These are phyloP conservation scores for Cladosporium sp. DNA, from an alignment of 2,329 filamentous ascomycete species.

Conservation along the genomic window DNA sequence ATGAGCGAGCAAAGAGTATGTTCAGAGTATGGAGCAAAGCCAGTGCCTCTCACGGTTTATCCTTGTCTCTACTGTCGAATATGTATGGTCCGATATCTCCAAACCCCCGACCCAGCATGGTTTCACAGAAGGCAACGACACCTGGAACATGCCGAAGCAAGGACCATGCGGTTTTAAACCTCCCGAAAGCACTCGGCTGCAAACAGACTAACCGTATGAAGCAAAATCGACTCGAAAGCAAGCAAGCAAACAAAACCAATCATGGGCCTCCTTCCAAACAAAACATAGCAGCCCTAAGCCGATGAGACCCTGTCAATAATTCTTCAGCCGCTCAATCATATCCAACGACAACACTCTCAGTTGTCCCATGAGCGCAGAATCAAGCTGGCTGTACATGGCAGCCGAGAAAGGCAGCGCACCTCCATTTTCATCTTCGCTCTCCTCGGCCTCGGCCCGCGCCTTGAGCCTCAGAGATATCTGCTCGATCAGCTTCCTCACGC, in stretches of 20 bases:
- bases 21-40: no score
- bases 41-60: no score
- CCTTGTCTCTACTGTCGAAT: no score
- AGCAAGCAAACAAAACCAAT: neutral
- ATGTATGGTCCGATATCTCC: no score
- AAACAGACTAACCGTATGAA: neutral
- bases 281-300: no score
- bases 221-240: neutral
- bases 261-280: no score
- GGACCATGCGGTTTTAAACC: neutral
- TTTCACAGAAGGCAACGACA: no score
- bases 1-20: no score
- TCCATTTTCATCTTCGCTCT: neutral
- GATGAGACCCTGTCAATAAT: neutral
- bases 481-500: constrained; percentile 31
- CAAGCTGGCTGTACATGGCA: neutral
- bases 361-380: neutral
- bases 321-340: constrained; percentile 6
- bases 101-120: no score
- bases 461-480: constrained; percentile 8
- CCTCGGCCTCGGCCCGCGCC: neutral
- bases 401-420: neutral
- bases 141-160: neutral
- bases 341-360: neutral
- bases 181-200: neutral